Percentiles rank a stretch among this genome's conserved stretches.
These are phyloP conservation scores for Dryas integrifolia DNA, from an alignment of 331 rosid genomes.

Conservation along the genomic window DNA sequence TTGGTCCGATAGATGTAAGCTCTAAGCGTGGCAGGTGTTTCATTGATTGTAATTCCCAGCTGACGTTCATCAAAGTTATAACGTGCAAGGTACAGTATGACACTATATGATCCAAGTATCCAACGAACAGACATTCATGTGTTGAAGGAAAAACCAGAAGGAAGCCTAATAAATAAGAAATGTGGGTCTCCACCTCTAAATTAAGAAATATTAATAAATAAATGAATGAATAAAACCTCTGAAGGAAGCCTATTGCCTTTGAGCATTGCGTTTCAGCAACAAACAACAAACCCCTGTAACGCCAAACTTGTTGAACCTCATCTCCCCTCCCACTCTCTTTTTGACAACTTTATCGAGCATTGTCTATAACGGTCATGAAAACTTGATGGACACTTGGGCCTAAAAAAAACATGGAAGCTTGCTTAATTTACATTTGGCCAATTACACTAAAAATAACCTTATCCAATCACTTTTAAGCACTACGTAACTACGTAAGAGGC, in stretches of 20 bases:
- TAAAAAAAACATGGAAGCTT: background rate
- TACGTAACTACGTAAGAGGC: background rate
- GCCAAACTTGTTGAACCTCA: background rate
- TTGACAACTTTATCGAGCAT: background rate
- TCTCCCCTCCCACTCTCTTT: background rate
- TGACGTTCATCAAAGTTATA: background rate
- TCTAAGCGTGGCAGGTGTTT: background rate
- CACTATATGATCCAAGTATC: background rate
- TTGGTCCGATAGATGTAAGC: too few relatives aligned
- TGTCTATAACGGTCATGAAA: conserved; percentile 11
- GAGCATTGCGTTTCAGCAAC: conserved; percentile 29
- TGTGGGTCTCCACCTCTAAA: background rate
- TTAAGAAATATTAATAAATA: background rate
- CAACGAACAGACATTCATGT: background rate
- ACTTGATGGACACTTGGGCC: background rate
- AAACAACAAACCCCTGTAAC: conserved; percentile 2
- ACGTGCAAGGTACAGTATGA: conserved; percentile 24
- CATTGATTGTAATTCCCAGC: background rate
- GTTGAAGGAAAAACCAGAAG: conserved; percentile 1
- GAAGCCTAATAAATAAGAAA: background rate
- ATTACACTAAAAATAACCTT: background rate
- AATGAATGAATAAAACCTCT: background rate
- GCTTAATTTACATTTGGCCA: background rate
- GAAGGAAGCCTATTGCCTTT: background rate
- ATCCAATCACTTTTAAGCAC: background rate